Percentiles rank a stretch among this genome's conserved stretches.
Conservation (phyloP, 106 monocot genomes). For the Xerophyta viscosa region DNA sequence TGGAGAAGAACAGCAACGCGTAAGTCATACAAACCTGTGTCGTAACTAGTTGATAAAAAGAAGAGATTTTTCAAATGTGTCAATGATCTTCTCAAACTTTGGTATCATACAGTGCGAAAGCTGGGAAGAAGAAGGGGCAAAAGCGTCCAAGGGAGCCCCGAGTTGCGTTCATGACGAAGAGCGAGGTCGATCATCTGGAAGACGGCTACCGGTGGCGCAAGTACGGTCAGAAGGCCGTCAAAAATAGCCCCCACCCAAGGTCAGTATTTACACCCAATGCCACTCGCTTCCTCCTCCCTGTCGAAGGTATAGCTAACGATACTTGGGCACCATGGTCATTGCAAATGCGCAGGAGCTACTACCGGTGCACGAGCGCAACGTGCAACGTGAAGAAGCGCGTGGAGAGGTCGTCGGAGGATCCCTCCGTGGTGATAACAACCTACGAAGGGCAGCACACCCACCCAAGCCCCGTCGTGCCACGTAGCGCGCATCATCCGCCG, state of each 20-base stretch:
- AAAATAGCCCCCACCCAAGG: slow-evolving; percentile 76
- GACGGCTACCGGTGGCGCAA: slow-evolving; percentile 85
- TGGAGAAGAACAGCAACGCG: slow-evolving; percentile 6
- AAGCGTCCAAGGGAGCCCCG: slow-evolving; percentile 63
- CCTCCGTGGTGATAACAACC: slow-evolving; percentile 57
- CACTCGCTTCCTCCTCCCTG: neutral
- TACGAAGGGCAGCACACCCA: slow-evolving; percentile 84
- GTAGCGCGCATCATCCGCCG: slow-evolving; percentile 11
- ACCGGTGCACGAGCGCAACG: slow-evolving; percentile 56
- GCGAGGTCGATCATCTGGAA: slow-evolving; percentile 76
- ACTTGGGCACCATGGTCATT: slow-evolving; percentile 7
- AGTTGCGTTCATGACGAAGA: slow-evolving; percentile 72
- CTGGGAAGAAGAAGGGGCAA: slow-evolving; percentile 55
- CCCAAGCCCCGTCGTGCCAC: slow-evolving; percentile 27
- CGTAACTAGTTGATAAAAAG: neutral
- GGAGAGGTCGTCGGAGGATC: slow-evolving; percentile 52
- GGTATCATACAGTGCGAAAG: neutral
- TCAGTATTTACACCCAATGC: slow-evolving; percentile 22
- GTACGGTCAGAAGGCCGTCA: slow-evolving; percentile 87
- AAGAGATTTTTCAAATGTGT: neutral
- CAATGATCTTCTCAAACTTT: neutral
- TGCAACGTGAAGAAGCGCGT: slow-evolving; percentile 82
- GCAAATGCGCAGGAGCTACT: slow-evolving; percentile 60
- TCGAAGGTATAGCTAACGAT: neutral
- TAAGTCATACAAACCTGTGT: no score